These are phyloP conservation scores for Houttuynia cordata DNA, from an alignment of 164 flowering plant species.

Conservation along the genomic window DNA sequence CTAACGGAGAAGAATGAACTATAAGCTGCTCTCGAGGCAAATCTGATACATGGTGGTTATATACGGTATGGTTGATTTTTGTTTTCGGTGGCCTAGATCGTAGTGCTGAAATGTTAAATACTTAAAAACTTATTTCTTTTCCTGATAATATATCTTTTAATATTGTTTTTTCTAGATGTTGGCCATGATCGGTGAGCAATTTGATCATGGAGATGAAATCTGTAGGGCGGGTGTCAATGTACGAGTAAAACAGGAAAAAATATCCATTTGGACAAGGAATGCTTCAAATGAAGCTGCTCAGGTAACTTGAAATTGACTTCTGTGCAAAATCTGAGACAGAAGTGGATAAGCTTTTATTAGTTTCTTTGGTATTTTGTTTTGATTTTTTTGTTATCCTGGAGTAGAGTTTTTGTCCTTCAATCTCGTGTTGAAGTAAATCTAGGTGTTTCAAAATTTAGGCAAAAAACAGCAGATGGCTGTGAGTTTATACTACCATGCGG, in stretches of 20 bases:
- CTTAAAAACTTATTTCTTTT: too few species aligned
- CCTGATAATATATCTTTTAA: too few species aligned
- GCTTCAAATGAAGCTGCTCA: constrained; percentile 83
- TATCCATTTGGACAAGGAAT: constrained; percentile 83
- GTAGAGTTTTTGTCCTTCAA: too few species aligned
- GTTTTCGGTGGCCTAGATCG: background rate
- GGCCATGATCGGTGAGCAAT: constrained; percentile 97
- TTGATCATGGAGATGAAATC: constrained; percentile 91
- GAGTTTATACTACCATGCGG: too few species aligned
- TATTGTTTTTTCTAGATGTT: constrained; percentile 38
- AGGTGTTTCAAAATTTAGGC: too few species aligned
- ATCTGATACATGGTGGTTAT: constrained; percentile 70
- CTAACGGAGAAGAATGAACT: constrained; percentile 95
- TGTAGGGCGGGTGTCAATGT: constrained; percentile 93
- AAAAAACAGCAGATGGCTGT: too few species aligned
- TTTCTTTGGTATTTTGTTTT: too few species aligned
- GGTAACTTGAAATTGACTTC: constrained; percentile 23
- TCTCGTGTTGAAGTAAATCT: too few species aligned
- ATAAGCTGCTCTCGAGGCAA: constrained; percentile 39
- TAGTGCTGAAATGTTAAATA: background rate
- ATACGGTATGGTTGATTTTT: constrained; percentile 48
- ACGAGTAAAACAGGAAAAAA: constrained; percentile 60
- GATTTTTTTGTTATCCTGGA: too few species aligned
- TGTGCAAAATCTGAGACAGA: background rate
- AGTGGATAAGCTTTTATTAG: too few species aligned